phyloP scores from a whole-genome alignment of 139 green algal genomes.

The Tetradesmus obliquus region DNA sequence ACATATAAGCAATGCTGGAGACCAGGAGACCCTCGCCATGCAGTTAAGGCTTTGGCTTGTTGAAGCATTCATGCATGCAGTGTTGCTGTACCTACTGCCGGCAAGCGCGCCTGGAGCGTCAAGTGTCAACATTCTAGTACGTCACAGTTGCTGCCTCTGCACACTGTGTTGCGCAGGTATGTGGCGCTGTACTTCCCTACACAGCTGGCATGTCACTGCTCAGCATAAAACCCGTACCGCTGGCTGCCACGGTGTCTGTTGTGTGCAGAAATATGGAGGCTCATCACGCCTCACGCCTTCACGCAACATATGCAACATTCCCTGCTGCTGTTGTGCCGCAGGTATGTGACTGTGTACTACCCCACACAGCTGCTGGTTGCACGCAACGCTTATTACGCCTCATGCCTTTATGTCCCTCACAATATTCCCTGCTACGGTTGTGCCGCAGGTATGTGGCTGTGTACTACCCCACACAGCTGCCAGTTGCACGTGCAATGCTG shows the following conservation, averaged over 20 bases:
- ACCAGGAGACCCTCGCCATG: not conserved
- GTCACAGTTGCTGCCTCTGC: not conserved
- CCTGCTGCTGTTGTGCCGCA: not conserved
- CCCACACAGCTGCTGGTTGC: not conserved
- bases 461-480: slow-evolving; percentile 38
- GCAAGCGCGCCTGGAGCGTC: not conserved
- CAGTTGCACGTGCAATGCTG: slow-evolving; percentile 29
- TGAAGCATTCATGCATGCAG: not conserved
- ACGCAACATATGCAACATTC: no score
- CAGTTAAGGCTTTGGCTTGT: not conserved
- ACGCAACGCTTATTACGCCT: not conserved
- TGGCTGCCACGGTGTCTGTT: no score
- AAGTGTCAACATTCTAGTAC: not conserved
- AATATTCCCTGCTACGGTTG: no score
- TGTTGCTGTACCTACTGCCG: not conserved
- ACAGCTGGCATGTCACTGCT: not conserved
- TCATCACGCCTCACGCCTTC: no score
- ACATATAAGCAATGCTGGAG: not conserved
- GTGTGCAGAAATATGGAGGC: no score
- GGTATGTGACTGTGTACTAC: slow-evolving; percentile 24
- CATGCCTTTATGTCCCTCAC: no score
- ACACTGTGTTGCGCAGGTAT: not conserved
- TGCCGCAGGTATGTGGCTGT: slow-evolving; percentile 14
- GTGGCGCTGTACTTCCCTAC: slow-evolving; percentile 20
- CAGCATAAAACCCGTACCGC: no score